Percentiles rank a stretch among this genome's conserved stretches.
phyloP scores from a whole-genome alignment of 768 basidiomycete species.

The Chalciporus piperatus region DNA sequence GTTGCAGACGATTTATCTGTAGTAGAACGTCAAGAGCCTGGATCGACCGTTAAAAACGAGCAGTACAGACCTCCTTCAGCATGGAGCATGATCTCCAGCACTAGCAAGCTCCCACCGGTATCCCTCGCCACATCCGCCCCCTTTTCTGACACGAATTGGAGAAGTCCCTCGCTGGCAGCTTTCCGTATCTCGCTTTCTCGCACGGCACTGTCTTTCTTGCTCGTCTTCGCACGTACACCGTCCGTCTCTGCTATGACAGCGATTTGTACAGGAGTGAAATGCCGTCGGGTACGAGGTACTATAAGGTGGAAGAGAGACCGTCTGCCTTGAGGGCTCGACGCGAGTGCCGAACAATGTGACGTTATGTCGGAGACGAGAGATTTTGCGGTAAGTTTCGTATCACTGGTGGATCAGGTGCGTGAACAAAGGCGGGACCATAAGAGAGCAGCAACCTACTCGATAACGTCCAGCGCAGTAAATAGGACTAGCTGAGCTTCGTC shows the following conservation, averaged over 20 bases:
- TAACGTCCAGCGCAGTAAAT: slow-evolving; percentile 86
- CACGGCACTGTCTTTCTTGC: slow-evolving; percentile 71
- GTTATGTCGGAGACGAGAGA: slow-evolving; percentile 72
- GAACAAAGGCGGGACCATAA: background rate
- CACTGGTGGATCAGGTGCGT: slow-evolving; percentile 42
- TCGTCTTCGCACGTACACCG: slow-evolving; percentile 61
- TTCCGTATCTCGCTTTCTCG: slow-evolving; percentile 69
- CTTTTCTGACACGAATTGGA: slow-evolving; percentile 65
- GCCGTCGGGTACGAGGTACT: slow-evolving; percentile 75
- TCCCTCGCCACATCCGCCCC: slow-evolving; percentile 66
- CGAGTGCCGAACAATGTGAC: slow-evolving; percentile 53
- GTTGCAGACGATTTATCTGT: slow-evolving; percentile 71
- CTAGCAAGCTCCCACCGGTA: slow-evolving; percentile 74
- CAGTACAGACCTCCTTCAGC: slow-evolving; percentile 72
- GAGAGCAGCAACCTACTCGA: slow-evolving; percentile 58
- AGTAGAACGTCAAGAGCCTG: background rate
- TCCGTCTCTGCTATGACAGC: slow-evolving; percentile 73
- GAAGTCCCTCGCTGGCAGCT: slow-evolving; percentile 69
- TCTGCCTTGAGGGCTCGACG: slow-evolving; percentile 68
- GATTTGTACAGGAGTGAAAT: slow-evolving; percentile 85
- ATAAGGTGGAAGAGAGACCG: slow-evolving; percentile 81
- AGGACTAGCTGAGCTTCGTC: slow-evolving; percentile 89
- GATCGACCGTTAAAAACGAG: background rate
- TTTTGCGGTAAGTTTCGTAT: slow-evolving; percentile 87
- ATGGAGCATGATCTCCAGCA: slow-evolving; percentile 80